A percentile compares a stretch with the other conserved stretches of the same genome.
Conservation (phyloP, 768 basidiomycete species). For the Boletellus sp. region DNA sequence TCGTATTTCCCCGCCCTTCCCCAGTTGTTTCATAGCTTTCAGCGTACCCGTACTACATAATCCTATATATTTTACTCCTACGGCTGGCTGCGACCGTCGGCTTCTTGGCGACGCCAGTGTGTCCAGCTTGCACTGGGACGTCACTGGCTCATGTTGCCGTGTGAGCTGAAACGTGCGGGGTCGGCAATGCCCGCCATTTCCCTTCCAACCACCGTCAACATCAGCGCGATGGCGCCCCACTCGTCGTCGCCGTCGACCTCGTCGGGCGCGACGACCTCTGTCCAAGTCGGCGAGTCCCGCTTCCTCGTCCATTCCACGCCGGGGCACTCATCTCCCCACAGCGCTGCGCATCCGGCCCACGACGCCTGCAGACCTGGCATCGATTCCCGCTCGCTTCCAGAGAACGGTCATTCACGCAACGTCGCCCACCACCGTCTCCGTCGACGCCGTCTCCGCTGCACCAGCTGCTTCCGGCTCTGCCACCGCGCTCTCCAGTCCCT, state of each 20-base stretch:
- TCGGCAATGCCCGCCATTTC: slow-evolving; percentile 30
- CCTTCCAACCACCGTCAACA: slow-evolving; percentile 25
- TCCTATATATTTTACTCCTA: slow-evolving; percentile 23
- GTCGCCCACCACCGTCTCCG: slow-evolving; percentile 71
- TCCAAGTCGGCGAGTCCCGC: slow-evolving; percentile 83
- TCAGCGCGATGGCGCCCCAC: slow-evolving; percentile 65
- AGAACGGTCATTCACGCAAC: slow-evolving; percentile 79
- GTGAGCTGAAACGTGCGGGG: slow-evolving; percentile 20
- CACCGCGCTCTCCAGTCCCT: slow-evolving; percentile 43
- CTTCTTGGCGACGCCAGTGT: slow-evolving; percentile 5
- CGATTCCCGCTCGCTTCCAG: slow-evolving; percentile 94
- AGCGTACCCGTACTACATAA: slow-evolving; percentile 37
- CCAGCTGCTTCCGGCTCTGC: slow-evolving; percentile 50
- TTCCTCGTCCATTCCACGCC: background rate
- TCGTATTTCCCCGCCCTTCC: slow-evolving; percentile 11
- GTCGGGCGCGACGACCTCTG: slow-evolving; percentile 72
- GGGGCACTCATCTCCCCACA: slow-evolving; percentile 26
- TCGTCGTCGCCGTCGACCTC: slow-evolving; percentile 64
- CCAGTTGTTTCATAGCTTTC: slow-evolving; percentile 19
- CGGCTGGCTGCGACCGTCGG: slow-evolving; percentile 3
- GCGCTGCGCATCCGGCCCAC: slow-evolving; percentile 91
- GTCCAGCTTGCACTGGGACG: background rate
- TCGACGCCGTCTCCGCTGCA: slow-evolving; percentile 64
- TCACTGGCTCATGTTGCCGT: slow-evolving; percentile 11
- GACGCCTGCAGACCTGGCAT: slow-evolving; percentile 75